Conservation (phyloP, 306 rosid species). For the Mimosa bimucronata region DNA sequence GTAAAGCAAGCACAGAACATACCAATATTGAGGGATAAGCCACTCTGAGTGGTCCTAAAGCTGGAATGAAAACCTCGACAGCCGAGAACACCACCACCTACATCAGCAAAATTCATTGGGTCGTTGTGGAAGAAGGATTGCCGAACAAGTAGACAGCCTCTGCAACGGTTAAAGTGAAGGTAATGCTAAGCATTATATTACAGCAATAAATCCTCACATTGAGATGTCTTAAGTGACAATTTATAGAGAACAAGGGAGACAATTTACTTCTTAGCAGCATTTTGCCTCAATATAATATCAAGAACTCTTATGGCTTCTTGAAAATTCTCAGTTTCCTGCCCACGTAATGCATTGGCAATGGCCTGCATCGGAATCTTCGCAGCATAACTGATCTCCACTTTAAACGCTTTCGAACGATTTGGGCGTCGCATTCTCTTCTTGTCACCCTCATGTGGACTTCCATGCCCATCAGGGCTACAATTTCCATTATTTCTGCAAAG, state of each 20-base stretch:
- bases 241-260: not conserved
- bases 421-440: slow-evolving; percentile 82
- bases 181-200: not conserved
- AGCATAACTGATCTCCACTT: slow-evolving; percentile 84
- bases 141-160: slow-evolving; percentile 93
- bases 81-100: slow-evolving; percentile 94
- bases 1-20: slow-evolving; percentile 6
- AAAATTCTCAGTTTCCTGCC: slow-evolving; percentile 88
- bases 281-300: slow-evolving; percentile 85
- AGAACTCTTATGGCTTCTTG: slow-evolving; percentile 91
- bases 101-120: slow-evolving; percentile 73
- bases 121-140: slow-evolving; percentile 88
- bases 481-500: slow-evolving; percentile 70
- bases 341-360: slow-evolving; percentile 79
- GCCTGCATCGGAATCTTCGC: slow-evolving; percentile 91
- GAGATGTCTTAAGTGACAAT: not conserved
- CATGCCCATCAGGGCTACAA: slow-evolving; percentile 60
- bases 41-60: slow-evolving; percentile 89
- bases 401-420: slow-evolving; percentile 59
- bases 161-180: slow-evolving; percentile 39
- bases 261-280: slow-evolving; percentile 82
- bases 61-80: slow-evolving; percentile 96
- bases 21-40: slow-evolving; percentile 89
- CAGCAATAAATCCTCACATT: not conserved
- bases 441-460: slow-evolving; percentile 70